Evolutionary conservation across 1,284 basidiomycete genomes (phyloP).

Genomic region (Leccinum fallax): DNA sequence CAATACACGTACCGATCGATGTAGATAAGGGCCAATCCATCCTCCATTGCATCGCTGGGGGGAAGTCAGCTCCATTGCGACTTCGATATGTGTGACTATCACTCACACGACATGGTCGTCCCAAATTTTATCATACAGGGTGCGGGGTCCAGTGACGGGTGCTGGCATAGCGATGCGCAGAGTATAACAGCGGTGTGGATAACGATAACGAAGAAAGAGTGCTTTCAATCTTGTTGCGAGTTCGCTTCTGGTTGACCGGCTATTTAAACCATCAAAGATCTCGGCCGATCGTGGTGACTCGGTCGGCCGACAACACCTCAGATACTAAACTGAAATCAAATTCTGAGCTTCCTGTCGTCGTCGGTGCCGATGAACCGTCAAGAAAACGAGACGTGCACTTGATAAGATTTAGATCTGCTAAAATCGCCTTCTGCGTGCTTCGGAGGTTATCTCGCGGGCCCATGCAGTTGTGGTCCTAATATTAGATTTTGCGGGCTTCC

Average conservation of each 20-base stretch:
- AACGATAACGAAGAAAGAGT: background rate
- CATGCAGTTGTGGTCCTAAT: too few relatives aligned
- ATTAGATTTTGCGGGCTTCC: too few relatives aligned
- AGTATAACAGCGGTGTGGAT: conserved; percentile 1
- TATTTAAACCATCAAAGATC: background rate
- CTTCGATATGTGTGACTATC: conserved; percentile 6
- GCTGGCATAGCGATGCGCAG: conserved; percentile 52
- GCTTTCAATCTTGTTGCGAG: background rate
- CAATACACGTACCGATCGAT: conserved; percentile 74
- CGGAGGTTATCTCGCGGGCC: too few relatives aligned
- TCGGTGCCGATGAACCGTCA: background rate
- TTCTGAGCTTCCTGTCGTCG: background rate
- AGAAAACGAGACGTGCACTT: background rate
- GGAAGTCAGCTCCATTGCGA: conserved; percentile 16
- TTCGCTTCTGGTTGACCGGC: background rate
- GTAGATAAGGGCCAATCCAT: conserved; percentile 88
- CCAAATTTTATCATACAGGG: conserved; percentile 96
- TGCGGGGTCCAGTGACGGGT: conserved; percentile 64
- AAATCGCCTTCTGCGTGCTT: too few relatives aligned
- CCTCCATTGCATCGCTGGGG: conserved; percentile 69
- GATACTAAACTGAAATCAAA: background rate
- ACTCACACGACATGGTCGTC: conserved; percentile 91
- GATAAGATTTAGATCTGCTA: too few relatives aligned
- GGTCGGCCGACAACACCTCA: conserved; percentile 29
- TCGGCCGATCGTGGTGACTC: conserved; percentile 27